Evolutionary conservation across 2,329 filamentous ascomycete species (phyloP), one percentile per base, ranked within the genome.

Genomic region (Epichloe elymi): DNA sequence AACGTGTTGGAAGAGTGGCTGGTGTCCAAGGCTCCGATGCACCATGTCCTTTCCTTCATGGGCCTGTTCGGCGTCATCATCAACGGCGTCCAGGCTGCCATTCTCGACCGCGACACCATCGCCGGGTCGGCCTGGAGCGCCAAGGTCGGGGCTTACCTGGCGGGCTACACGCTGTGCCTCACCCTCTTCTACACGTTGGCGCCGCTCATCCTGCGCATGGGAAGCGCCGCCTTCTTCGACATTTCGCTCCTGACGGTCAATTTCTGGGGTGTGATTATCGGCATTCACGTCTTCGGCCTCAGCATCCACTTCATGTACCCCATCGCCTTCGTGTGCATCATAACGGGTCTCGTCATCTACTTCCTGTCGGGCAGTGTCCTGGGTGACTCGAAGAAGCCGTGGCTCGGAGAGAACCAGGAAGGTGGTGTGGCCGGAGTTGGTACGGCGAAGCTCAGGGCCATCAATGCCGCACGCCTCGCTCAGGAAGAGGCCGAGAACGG

Each of bases 1-100:
- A 98, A 98, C 68, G 86, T 91, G 3, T 85, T 88, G 48, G 91
- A 98, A 69, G 93, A 98, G 70, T 97, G 88, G 75, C 82, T 96
- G 55, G 91, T 97, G 57, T 85, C 79, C 63, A 88, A 85, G 65
- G 76, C 84, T 0, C 91, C 91, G 46, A 75, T 95, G 60, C 95
- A 95, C 71, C 91, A 97, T 69, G 91, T 97, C 35, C 77, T 98
- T 33, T 86, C 88, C 51, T 94, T 95, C 70, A 75, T 98, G 51
- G 89, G 87, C 30, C 78, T 95, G 64, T 95, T 87, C 70, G 93
- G 83, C 53, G 83, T 88, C 70, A 72, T 88, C 65, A 95, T 97
- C 79, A 95, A 94, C 71, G 93, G 90, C 57, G 79, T 85, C 37
- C 88, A 95, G 64, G 87, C 88, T 14, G 86, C 80, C 59, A 95